These are phyloP conservation scores for Xylaria sp. DNA, from an alignment of 2,329 filamentous ascomycete genomes.

Conservation along the genomic window DNA sequence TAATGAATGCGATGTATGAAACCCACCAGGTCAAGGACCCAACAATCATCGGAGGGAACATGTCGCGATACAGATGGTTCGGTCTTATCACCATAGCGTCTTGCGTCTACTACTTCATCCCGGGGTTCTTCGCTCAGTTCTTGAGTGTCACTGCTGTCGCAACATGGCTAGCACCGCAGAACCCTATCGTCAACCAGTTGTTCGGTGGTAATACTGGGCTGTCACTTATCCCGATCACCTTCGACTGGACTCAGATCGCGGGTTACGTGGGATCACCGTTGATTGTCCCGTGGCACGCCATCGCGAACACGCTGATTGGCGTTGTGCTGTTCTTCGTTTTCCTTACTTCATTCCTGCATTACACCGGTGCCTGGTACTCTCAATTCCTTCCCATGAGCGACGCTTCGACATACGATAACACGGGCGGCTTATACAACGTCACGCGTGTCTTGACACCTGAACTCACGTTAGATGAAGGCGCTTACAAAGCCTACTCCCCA, in stretches of 20 bases:
- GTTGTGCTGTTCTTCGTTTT: slow-evolving; percentile 70
- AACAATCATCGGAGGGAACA: slow-evolving; percentile 64
- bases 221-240: slow-evolving; percentile 72
- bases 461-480: slow-evolving; percentile 65
- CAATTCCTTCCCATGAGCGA: slow-evolving; percentile 73
- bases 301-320: slow-evolving; percentile 74
- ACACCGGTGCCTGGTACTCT: slow-evolving; percentile 67
- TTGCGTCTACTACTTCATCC: slow-evolving; percentile 72
- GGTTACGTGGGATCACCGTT: slow-evolving; percentile 72
- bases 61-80: slow-evolving; percentile 72
- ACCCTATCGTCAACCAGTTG: slow-evolving; percentile 71
- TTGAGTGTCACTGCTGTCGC: slow-evolving; percentile 73
- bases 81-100: slow-evolving; percentile 60
- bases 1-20: slow-evolving; percentile 78
- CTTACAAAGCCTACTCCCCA: slow-evolving; percentile 71
- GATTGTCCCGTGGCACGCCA: slow-evolving; percentile 75
- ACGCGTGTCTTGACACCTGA: slow-evolving; percentile 65
- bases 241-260: slow-evolving; percentile 77
- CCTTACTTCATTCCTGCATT: slow-evolving; percentile 66
- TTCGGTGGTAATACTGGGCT: slow-evolving; percentile 73
- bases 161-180: slow-evolving; percentile 75
- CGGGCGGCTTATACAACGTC: slow-evolving; percentile 67
- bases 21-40: slow-evolving; percentile 55
- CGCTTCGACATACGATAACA: slow-evolving; percentile 74
- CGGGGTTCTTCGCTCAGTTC: slow-evolving; percentile 71